Base-by-base conservation (phyloP, 495 filamentous ascomycete genomes). In the Penicillium cosmopolitanum region DNA sequence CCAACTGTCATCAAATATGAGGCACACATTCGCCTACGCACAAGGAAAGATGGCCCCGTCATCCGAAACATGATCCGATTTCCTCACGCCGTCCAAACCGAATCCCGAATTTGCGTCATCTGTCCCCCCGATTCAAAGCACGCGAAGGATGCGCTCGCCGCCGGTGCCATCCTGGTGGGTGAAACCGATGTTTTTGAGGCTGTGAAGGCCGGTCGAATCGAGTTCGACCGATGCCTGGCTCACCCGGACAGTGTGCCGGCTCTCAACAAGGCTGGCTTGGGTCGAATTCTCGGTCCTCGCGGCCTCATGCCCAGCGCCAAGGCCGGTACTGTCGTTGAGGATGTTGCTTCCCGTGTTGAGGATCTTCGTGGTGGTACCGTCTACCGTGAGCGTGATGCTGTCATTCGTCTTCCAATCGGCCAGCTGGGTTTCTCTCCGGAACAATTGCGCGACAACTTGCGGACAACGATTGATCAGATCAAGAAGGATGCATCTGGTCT, bases 281-380 rank as follows among this genome's bases (percentile, higher is more conserved):
- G 87, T 51, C 83, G 87, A 65, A 84, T 97, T 44, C 81, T 98
- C 11, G 95, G 95, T 69, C 95, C 95, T 15, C 84, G 82, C 68
- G 92, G 92, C 9, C 74, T 98, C 68, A 97, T 98, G 96, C 95
- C 95, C 19, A 95, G 84, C 68, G 73, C 78, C 51, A 98, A 96
- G 82, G 82, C 82, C 21, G 92, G 90, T 54, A 97, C 95, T 3
- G 86, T 98, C 53, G 92, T 95, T 11, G 89, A 82, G 70, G 87
- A 95, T 74, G 82, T 96, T 5, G 82, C 80, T 42, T 59, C 75
- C 4, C 78, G 86, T 15, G 88, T 97, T 54, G 84, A 84, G 56
- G 89, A 90, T 52, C 81, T 97, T 74, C 84, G 91, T 5, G 94
- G 94, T 44, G 91, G 87, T 66, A 89, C 87, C 42, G 87, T 91